A percentile compares a stretch with the other conserved stretches of the same genome.
phyloP scores from a whole-genome alignment of 331 rosid species.

The Arachis monticola region DNA sequence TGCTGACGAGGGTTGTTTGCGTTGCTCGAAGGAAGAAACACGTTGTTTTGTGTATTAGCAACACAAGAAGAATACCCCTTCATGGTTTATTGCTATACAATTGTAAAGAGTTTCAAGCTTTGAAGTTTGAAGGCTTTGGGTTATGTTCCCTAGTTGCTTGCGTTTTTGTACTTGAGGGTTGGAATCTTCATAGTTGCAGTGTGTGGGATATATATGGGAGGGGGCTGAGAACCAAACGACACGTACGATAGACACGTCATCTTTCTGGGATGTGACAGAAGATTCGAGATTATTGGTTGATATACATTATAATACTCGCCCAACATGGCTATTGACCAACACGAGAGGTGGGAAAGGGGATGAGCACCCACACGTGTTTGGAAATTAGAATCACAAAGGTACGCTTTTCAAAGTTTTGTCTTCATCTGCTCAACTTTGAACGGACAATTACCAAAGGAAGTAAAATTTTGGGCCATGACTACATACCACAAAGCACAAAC shows the following conservation, averaged over 20 bases:
- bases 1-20: background rate
- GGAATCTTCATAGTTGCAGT: background rate
- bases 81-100: conserved; percentile 31
- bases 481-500: background rate
- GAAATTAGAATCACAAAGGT: background rate
- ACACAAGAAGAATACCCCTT: conserved; percentile 37
- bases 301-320: background rate
- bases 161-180: background rate
- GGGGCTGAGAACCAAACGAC: background rate
- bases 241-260: conserved; percentile 39
- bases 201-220: background rate
- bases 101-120: no score
- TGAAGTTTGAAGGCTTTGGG: background rate
- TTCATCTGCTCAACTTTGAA: background rate
- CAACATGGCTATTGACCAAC: background rate
- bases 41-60: background rate
- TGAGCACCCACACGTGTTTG: conserved; percentile 15
- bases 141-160: background rate
- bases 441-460: background rate
- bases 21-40: conserved; percentile 14
- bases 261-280: background rate
- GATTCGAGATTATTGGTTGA: conserved; percentile 23
- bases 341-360: background rate
- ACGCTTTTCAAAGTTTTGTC: background rate
- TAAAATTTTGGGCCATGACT: background rate